Conservation (phyloP, 2,329 filamentous ascomycete genomes). For the Nemania bipapillata region DNA sequence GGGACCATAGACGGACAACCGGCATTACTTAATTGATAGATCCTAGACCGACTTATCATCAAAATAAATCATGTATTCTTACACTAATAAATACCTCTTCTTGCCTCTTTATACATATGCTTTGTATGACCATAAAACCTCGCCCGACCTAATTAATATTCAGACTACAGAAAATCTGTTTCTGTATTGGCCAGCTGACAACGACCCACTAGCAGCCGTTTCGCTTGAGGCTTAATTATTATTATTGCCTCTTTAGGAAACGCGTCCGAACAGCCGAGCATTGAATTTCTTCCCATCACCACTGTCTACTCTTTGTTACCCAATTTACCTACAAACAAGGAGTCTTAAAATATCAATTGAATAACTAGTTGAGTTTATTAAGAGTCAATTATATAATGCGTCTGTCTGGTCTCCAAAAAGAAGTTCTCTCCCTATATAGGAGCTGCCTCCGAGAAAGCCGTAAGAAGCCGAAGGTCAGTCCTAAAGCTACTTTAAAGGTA, state of each 20-base stretch:
- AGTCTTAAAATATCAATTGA: background rate
- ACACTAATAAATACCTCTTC: too few relatives aligned
- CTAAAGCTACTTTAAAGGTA: background rate
- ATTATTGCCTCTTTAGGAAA: conserved; percentile 23
- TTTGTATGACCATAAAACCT: background rate
- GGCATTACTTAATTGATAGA: conserved; percentile 8
- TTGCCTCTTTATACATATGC: too few relatives aligned
- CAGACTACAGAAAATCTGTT: too few relatives aligned
- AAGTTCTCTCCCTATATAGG: conserved; percentile 87
- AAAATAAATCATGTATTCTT: too few relatives aligned
- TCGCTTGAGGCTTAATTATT: conserved; percentile 4
- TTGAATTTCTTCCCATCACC: conserved; percentile 4
- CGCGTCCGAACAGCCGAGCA: conserved; percentile 2
- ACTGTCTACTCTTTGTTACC: conserved; percentile 12
- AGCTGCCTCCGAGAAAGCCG: conserved; percentile 83
- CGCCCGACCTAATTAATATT: too few relatives aligned
- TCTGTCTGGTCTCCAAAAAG: conserved; percentile 87
- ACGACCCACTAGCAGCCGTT: background rate
- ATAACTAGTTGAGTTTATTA: background rate
- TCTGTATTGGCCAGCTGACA: background rate
- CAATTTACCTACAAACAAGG: background rate
- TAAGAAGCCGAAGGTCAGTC: conserved; percentile 78
- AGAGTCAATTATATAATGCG: conserved; percentile 55
- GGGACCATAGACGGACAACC: conserved; percentile 1
- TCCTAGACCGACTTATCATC: background rate